Evolutionary conservation across 495 filamentous ascomycete genomes (phyloP).

Genomic region (Penicillium angulare): DNA sequence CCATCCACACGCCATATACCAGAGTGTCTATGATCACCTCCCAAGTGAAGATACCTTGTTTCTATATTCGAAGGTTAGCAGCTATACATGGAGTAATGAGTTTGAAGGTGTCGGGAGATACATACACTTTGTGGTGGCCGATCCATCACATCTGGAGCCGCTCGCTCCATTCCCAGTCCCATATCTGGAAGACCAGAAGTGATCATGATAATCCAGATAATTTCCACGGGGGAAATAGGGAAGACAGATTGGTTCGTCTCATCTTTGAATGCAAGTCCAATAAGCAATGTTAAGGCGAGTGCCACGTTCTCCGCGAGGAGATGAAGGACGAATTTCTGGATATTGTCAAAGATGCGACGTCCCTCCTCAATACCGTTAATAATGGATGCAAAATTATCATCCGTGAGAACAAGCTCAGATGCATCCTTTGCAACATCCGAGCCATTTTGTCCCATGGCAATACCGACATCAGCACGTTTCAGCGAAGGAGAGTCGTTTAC

Average conservation of each 20-base stretch:
- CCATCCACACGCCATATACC: constrained; percentile 71
- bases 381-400: constrained; percentile 84
- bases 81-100: constrained; percentile 8
- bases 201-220: constrained; percentile 78
- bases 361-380: constrained; percentile 73
- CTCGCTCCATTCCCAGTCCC: constrained; percentile 70
- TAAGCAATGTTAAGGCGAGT: constrained; percentile 63
- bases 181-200: constrained; percentile 73
- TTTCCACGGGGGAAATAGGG: constrained; percentile 69
- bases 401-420: constrained; percentile 74
- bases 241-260: constrained; percentile 61
- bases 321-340: constrained; percentile 76
- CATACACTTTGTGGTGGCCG: constrained; percentile 62
- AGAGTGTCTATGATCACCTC: constrained; percentile 68
- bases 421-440: constrained; percentile 88
- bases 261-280: constrained; percentile 74
- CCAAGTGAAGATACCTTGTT: constrained; percentile 66
- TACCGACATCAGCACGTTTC: constrained; percentile 79
- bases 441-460: constrained; percentile 76
- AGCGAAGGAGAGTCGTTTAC: constrained; percentile 85
- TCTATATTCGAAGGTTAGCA: constrained; percentile 40
- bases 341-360: constrained; percentile 71
- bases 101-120: background rate
- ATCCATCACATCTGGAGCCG: constrained; percentile 64
- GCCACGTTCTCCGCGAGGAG: constrained; percentile 72